These are phyloP conservation scores for Epithele typhae DNA, from an alignment of 768 basidiomycete genomes.

Conservation along the genomic window DNA sequence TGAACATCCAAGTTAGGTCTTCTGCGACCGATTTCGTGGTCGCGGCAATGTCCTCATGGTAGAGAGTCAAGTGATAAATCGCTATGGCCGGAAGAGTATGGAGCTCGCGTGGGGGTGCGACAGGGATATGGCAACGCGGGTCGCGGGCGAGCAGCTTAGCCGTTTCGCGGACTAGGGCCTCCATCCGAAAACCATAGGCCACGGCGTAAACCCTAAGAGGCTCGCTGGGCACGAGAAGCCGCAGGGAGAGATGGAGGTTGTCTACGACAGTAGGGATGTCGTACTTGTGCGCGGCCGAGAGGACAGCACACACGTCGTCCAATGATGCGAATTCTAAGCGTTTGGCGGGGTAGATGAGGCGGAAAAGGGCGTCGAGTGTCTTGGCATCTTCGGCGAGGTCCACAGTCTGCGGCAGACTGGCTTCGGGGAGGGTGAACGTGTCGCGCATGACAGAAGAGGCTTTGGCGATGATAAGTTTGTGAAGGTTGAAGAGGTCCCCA, in stretches of 20 bases:
- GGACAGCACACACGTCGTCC: constrained; percentile 1
- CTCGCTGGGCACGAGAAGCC: not conserved
- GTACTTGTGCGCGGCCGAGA: constrained; percentile 18
- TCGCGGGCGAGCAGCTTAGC: not conserved
- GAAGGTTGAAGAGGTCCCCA: constrained; percentile 38
- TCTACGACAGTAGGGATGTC: constrained; percentile 6
- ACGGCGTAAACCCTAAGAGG: constrained; percentile 7
- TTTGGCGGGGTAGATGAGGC: constrained; percentile 11
- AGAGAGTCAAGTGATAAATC: not conserved
- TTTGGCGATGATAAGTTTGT: constrained; percentile 36
- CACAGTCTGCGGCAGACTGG: too few species aligned
- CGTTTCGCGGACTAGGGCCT: not conserved
- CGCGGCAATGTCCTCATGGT: not conserved
- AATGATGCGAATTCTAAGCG: not conserved
- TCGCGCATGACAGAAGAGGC: constrained; percentile 38
- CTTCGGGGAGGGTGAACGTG: constrained; percentile 26
- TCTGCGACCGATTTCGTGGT: too few species aligned
- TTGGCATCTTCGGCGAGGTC: constrained; percentile 12
- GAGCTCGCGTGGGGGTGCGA: not conserved
- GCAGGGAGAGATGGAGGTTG: not conserved
- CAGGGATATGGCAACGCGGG: not conserved
- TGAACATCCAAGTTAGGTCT: too few species aligned
- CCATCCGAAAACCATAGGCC: not conserved
- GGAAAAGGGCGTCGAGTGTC: constrained; percentile 8
- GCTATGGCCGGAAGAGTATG: not conserved